These are phyloP conservation scores for Apiospora phragmitis DNA, from an alignment of 2,329 filamentous ascomycete genomes.

Conservation along the genomic window DNA sequence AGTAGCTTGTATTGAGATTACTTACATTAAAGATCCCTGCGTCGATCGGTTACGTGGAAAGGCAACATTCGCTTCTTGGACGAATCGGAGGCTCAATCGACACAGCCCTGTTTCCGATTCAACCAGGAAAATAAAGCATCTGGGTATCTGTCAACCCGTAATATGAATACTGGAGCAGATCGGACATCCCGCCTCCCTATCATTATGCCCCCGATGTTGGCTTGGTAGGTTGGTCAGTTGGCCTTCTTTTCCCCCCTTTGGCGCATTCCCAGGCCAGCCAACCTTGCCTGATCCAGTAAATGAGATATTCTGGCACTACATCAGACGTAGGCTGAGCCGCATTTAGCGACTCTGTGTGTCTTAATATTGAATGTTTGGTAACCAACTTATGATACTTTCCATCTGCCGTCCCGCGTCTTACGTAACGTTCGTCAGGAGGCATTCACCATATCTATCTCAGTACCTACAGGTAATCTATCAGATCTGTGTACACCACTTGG, in stretches of 20 bases:
- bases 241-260: too few species aligned
- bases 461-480: slow-evolving; percentile 33
- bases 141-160: neutral
- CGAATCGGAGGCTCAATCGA: neutral
- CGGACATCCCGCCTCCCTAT: neutral
- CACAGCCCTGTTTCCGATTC: neutral
- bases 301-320: neutral
- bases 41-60: neutral
- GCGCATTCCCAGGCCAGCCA: neutral
- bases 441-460: neutral
- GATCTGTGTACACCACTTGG: slow-evolving; percentile 77
- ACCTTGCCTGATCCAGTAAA: neutral
- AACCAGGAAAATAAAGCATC: neutral
- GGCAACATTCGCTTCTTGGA: neutral
- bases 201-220: neutral
- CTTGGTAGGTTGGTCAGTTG: neutral
- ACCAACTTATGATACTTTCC: neutral
- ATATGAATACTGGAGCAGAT: neutral
- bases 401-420: neutral
- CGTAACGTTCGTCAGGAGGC: neutral
- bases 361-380: neutral
- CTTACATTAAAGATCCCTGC: neutral
- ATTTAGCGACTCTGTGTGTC: neutral
- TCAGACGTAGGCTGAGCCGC: neutral
- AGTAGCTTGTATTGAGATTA: neutral